Base-by-base conservation (phyloP, 805 yeast genomes). In the Cyberlindnera meyerae region DNA sequence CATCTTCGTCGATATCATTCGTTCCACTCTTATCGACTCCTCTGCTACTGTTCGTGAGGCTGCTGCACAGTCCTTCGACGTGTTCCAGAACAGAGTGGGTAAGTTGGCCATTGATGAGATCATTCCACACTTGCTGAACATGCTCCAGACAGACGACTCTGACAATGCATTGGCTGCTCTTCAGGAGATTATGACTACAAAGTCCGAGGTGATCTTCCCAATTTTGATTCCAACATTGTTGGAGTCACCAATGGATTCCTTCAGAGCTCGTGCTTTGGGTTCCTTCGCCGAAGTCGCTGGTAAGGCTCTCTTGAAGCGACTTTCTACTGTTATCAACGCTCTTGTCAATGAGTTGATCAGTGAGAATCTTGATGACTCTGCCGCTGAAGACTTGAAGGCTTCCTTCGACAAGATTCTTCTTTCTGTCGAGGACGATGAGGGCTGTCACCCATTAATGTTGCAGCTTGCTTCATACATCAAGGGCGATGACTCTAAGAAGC, bases 201-300 rank as follows among this genome's bases (percentile, higher is more conserved):
- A 85, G 53, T 73, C 97, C 6, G 94, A 86, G 40, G 81, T 85
- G 4, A 85, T 94, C 39, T 88, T 94, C 88, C 97, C 97, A 33
- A 82, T 86, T 32, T 73, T 93, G 56, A 71, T 90, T 41, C 97
- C 97, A 29, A 75, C 95, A 0, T 70, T 93, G 54, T 68, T 90
- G 54, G 59, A 77, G 6, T 79, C 87, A 6, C 97, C 97, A 12
- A 78, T 89, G 37, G 86, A 85, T 48, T 68, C 77, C 0, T 80
- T 80, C 65, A 86, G 88, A 63, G 95, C 96, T n/a, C 71, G 74
- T 37, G 95, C 96, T 4, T 66, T 89, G 40, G 86, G 93, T 17
- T 77, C 94, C 0, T 71, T 89, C 57, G 94, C 95, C 1, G 79
- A 84, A 35, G 96, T 86, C 33, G 96, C 96, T 17, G 97, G 96